phyloP scores from a whole-genome alignment of 129 eudicot species.

The Artemisia tridentata region DNA sequence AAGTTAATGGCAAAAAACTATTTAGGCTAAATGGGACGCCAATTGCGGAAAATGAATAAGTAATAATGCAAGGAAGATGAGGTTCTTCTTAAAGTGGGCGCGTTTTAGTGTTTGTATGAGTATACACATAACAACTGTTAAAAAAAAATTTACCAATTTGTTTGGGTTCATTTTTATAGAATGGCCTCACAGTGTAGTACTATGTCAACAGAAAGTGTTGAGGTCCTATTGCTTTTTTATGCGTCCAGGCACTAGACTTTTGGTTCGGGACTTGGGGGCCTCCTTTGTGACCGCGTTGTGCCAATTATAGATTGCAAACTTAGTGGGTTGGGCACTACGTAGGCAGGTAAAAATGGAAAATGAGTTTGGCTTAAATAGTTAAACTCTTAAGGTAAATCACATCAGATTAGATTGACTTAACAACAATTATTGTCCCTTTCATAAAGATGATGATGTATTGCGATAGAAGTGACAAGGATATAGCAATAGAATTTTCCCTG shows the following conservation, averaged over 20 bases:
- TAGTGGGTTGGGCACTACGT: too few relatives aligned
- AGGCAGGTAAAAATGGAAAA: too few relatives aligned
- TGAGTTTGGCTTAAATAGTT: too few relatives aligned
- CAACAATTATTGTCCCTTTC: too few relatives aligned
- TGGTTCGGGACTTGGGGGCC: background rate
- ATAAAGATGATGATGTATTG: too few relatives aligned
- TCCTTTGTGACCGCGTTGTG: too few relatives aligned
- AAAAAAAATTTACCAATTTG: background rate
- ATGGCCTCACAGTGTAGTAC: too few relatives aligned
- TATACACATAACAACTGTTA: background rate
- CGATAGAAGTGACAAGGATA: too few relatives aligned
- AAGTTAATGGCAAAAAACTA: constrained; percentile 8
- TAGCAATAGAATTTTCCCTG: too few relatives aligned
- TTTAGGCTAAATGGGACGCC: constrained; percentile 8
- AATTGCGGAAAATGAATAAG: background rate
- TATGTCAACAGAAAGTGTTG: background rate
- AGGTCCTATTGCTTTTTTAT: background rate
- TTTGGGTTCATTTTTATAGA: background rate
- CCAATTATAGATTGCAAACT: too few relatives aligned
- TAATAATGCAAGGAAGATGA: background rate
- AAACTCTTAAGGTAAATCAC: too few relatives aligned
- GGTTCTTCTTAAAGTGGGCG: background rate
- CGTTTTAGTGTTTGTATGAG: background rate
- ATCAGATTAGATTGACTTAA: too few relatives aligned
- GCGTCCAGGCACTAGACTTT: background rate